These are phyloP conservation scores for Monascus ruber DNA, from an alignment of 2,329 filamentous ascomycete species.

Conservation along the genomic window DNA sequence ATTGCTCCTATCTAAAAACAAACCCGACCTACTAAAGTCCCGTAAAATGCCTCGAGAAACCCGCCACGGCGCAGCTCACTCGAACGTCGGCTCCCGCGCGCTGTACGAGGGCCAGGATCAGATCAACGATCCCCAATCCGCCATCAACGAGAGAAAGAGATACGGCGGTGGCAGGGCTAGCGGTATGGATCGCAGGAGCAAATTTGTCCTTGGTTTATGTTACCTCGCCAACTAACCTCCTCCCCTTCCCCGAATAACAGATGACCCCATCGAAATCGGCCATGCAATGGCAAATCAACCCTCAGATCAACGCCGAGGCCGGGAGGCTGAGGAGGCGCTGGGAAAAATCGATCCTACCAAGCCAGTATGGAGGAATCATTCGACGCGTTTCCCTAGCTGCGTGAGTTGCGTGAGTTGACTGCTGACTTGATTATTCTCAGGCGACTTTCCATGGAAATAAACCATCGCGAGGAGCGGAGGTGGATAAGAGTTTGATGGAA, in stretches of 20 bases:
- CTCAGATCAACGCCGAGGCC: background rate
- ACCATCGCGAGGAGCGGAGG: conserved; percentile 36
- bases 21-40: background rate
- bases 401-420: background rate
- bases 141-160: conserved; percentile 42
- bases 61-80: conserved; percentile 36
- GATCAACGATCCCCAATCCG: conserved; percentile 48
- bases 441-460: conserved; percentile 35
- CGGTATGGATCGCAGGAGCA: no score
- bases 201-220: no score
- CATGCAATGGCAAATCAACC: background rate
- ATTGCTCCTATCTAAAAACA: background rate
- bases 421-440: conserved; percentile 11
- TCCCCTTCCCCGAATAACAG: background rate
- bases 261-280: background rate
- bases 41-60: conserved; percentile 13
- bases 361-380: conserved; percentile 20
- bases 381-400: no score
- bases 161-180: conserved; percentile 59
- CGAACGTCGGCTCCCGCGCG: conserved; percentile 53
- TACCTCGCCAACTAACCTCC: no score
- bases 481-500: conserved; percentile 33
- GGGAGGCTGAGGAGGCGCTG: conserved; percentile 9
- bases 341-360: conserved; percentile 32
- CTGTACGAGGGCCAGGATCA: conserved; percentile 73